Percentiles rank a stretch among this genome's conserved stretches.
Conservation (phyloP, 23 red algal species). For the Gracilaria gracilis region DNA sequence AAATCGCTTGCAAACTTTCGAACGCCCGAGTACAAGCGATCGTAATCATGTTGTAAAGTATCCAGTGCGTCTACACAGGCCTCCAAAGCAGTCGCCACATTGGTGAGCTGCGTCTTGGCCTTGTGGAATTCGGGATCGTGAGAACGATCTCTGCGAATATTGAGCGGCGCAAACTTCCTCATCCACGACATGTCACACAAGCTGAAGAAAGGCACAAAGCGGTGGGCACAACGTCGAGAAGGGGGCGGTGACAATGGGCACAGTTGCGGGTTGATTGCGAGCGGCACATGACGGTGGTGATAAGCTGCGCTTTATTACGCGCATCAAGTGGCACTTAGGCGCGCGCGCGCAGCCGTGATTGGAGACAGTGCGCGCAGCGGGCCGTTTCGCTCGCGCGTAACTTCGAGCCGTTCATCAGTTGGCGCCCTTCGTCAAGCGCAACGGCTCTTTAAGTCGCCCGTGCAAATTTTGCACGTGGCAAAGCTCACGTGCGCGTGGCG, state of each 20-base stretch:
- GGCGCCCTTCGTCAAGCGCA: no score
- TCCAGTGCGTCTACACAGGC: slow-evolving; percentile 51
- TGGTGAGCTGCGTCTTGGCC: slow-evolving; percentile 64
- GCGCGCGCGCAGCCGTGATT: background rate
- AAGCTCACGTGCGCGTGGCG: no score
- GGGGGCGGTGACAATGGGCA: background rate
- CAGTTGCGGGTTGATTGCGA: background rate
- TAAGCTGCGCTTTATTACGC: background rate
- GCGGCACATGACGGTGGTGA: background rate
- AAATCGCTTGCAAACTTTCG: slow-evolving; percentile 69
- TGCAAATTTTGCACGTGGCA: background rate
- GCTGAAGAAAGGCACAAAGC: background rate
- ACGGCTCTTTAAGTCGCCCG: no score
- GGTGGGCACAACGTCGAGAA: background rate
- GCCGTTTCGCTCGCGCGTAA: background rate
- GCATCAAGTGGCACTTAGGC: background rate
- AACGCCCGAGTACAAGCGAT: slow-evolving; percentile 56
- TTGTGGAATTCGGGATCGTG: slow-evolving; percentile 72
- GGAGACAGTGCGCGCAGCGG: background rate
- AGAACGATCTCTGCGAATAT: slow-evolving; percentile 54
- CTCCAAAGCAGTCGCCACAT: slow-evolving; percentile 61
- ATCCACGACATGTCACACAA: slow-evolving; percentile 46
- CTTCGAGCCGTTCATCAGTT: no score
- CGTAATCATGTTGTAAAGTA: slow-evolving; percentile 52
- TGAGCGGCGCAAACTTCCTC: slow-evolving; percentile 51